phyloP scores from a whole-genome alignment of 2,329 filamentous ascomycete genomes.

The Fusarium caatingaense region DNA sequence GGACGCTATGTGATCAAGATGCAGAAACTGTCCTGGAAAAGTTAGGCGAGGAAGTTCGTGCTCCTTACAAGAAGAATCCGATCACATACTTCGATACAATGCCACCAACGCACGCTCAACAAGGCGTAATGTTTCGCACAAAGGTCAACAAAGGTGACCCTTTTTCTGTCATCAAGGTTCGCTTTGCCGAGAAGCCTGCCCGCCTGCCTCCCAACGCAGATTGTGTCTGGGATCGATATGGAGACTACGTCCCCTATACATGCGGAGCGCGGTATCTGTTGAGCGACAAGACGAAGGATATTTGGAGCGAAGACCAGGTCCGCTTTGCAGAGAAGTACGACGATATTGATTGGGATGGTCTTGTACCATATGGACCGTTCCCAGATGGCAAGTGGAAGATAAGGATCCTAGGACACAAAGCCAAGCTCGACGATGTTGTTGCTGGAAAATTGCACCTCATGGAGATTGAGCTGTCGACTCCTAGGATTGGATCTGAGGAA shows the following conservation, averaged over 20 bases:
- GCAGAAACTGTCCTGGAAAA: constrained; percentile 30
- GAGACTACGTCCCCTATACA: constrained; percentile 26
- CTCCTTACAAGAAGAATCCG: constrained; percentile 36
- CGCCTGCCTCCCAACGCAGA: constrained; percentile 6
- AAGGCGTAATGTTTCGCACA: constrained; percentile 40
- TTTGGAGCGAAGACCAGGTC: constrained; percentile 39
- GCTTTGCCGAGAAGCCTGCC: constrained; percentile 20
- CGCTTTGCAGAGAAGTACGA: constrained; percentile 35
- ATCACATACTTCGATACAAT: constrained; percentile 41
- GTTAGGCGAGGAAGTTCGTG: constrained; percentile 19
- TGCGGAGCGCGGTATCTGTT: constrained; percentile 28
- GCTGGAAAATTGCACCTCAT: constrained; percentile 35
- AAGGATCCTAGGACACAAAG: constrained; percentile 28
- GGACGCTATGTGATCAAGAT: constrained; percentile 36
- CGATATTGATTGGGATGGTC: constrained; percentile 33
- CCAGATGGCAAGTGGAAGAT: constrained; percentile 40
- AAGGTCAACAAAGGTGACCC: constrained; percentile 34
- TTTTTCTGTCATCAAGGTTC: constrained; percentile 37
- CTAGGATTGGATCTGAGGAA: constrained; percentile 18
- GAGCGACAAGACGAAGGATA: neutral
- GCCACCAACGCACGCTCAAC: constrained; percentile 34
- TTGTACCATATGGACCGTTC: constrained; percentile 33
- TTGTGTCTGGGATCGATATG: constrained; percentile 42
- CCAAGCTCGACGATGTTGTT: constrained; percentile 38
- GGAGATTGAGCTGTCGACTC: constrained; percentile 37